Percentiles rank a stretch among this genome's conserved stretches.
Evolutionary conservation across 2,329 filamentous ascomycete species (phyloP).

Genomic region (Setomelanomma holmii): DNA sequence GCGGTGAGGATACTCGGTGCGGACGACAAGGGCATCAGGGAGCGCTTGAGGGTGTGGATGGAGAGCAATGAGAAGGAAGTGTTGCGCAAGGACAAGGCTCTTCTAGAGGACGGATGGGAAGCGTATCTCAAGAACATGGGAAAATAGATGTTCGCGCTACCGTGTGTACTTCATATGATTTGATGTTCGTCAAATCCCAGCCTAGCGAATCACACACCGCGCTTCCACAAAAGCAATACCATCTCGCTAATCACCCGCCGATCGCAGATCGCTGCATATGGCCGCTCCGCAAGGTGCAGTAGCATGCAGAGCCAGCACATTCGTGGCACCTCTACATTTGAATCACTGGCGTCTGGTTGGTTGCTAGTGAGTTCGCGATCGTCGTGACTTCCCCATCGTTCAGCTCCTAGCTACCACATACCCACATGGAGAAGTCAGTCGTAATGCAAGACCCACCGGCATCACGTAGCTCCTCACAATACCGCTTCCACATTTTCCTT

Average conservation of each 20-base stretch:
- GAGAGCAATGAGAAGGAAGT: constrained; percentile 69
- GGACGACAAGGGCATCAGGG: constrained; percentile 62
- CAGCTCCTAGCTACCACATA: neutral
- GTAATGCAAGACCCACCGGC: neutral
- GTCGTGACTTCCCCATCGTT: neutral
- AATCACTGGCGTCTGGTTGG: neutral
- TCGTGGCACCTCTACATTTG: neutral
- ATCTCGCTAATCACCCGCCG: constrained; percentile 4
- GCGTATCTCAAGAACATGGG: constrained; percentile 58
- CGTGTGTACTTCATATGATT: neutral
- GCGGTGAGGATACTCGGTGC: constrained; percentile 54
- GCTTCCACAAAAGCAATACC: neutral
- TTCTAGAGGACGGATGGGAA: constrained; percentile 65
- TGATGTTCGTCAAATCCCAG: neutral
- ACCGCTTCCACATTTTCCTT: no score
- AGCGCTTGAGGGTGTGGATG: constrained; percentile 68
- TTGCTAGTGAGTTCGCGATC: neutral
- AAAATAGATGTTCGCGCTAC: constrained; percentile 26
- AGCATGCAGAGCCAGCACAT: constrained; percentile 10
- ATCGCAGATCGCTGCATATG: constrained; percentile 6
- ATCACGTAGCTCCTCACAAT: neutral
- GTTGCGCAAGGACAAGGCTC: constrained; percentile 64
- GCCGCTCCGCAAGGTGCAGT: constrained; percentile 1
- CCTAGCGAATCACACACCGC: constrained; percentile 1
- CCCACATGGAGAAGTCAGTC: neutral